Base-by-base conservation (phyloP, 257 asterid genomes). In the Solanum paucissectum region DNA sequence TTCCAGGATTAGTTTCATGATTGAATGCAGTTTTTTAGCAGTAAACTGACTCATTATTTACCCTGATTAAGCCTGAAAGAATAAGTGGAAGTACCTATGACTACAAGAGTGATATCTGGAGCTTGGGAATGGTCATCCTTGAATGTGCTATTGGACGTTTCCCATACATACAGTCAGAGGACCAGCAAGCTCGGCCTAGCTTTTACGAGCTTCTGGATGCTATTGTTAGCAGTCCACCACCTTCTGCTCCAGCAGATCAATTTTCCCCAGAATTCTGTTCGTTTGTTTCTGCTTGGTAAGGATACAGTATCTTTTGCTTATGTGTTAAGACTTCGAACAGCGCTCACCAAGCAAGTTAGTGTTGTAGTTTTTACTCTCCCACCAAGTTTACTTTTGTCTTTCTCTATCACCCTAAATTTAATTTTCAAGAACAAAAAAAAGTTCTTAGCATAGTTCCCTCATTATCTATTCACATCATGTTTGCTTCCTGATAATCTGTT, bases 61-160 rank as follows among this genome's bases (percentile, higher is more conserved):
- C 77, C 89, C 79, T 60, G 49, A 55, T 93, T 76, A 87, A 97
- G 99, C 99, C 99, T 88, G 99, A 97, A 89, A 92, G 99, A 91
- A 96, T 97, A 84, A 97, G 98, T 87, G 99, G 99, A 87, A 92
- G 95, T 94, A 91, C 94, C 82, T 96, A 97, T 92, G 99, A 93
- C 87, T 89, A 90, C 74, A 93, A 90, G 87, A 93, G 95, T 89
- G 95, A 91, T 88, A 93, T 93, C 60, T 93, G 95, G 95, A 93
- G 95, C 84, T 87, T 93, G 81, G 95, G 96, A 44, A 91, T 97
- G 98, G 99, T 97, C 88, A 93, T 95, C 90, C 98, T 97, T 69
- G 99, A 97, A 94, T 96, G 98, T 92, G 98, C 99, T 29, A 96
- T 95, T 1, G 99, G 99, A n/a, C 96, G 94, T 73, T 97, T 97